Conservation (phyloP, 768 basidiomycete genomes). For the Sporobolomyces pararoseus region DNA sequence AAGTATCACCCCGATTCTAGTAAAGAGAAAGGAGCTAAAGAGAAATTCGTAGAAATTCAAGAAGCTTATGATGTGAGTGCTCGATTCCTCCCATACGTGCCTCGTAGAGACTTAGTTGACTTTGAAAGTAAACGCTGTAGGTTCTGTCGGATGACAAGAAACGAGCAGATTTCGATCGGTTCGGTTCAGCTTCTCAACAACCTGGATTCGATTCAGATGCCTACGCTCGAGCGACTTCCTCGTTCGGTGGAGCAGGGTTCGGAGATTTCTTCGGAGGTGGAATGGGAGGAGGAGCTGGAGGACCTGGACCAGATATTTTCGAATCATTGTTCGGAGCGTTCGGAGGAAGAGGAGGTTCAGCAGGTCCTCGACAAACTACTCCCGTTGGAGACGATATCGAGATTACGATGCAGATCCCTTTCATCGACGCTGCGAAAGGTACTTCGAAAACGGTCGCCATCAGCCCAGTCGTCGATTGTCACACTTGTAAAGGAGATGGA, state of each 20-base stretch:
- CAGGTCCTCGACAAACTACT: conserved; percentile 46
- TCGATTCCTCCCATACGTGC: conserved; percentile 14
- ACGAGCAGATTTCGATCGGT: conserved; percentile 82
- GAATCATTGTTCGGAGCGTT: conserved; percentile 63
- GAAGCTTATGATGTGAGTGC: conserved; percentile 85
- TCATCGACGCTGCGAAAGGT: conserved; percentile 95
- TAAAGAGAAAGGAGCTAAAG: conserved; percentile 81
- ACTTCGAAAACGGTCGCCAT: conserved; percentile 68
- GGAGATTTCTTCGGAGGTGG: conserved; percentile 64
- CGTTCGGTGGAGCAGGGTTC: conserved; percentile 63
- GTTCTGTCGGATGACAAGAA: conserved; percentile 92
- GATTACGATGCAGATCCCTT: conserved; percentile 66
- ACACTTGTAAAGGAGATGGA: conserved; percentile 77
- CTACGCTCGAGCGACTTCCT: conserved; percentile 57
- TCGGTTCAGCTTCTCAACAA: conserved; percentile 85
- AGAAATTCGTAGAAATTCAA: conserved; percentile 94
- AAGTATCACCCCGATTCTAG: conserved; percentile 98
- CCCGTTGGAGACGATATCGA: conserved; percentile 67
- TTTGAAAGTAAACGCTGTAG: conserved; percentile 75
- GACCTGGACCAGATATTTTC: conserved; percentile 57
- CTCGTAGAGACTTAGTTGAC: not conserved
- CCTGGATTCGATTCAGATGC: conserved; percentile 90
- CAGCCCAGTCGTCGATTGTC: conserved; percentile 76
- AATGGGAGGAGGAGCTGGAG: conserved; percentile 46
- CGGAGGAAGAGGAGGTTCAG: conserved; percentile 49